Conservation (phyloP, 257 asterid species). For the Primulina huaijiensis region DNA sequence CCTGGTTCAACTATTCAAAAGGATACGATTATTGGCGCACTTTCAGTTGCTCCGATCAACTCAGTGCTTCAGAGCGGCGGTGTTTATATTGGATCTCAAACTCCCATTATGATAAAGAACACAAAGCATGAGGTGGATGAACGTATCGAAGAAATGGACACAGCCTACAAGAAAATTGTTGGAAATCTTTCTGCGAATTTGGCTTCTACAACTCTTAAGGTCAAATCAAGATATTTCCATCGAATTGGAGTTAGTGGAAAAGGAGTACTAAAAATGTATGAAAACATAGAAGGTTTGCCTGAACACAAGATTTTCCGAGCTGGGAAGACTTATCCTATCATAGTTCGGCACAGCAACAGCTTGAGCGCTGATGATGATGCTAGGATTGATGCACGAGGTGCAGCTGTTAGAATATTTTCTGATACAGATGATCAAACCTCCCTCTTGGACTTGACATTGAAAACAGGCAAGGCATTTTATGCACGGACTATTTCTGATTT, state of each 20-base stretch:
- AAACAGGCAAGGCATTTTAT: slow-evolving; percentile 78
- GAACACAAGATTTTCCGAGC: slow-evolving; percentile 52
- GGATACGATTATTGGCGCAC: slow-evolving; percentile 78
- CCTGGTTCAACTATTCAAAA: slow-evolving; percentile 63
- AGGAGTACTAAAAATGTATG: slow-evolving; percentile 53
- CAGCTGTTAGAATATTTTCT: slow-evolving; percentile 58
- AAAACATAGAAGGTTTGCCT: slow-evolving; percentile 57
- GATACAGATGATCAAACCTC: slow-evolving; percentile 32
- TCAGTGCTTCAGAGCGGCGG: slow-evolving; percentile 71
- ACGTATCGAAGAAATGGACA: slow-evolving; percentile 85
- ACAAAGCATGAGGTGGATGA: slow-evolving; percentile 64
- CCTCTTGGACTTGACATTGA: slow-evolving; percentile 65
- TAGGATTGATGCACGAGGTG: slow-evolving; percentile 76
- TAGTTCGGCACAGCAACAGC: slow-evolving; percentile 77
- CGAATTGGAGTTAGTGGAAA: slow-evolving; percentile 68
- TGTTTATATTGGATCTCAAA: slow-evolving; percentile 68
- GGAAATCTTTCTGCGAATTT: slow-evolving; percentile 76
- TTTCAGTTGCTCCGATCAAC: slow-evolving; percentile 64
- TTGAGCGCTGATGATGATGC: slow-evolving; percentile 89
- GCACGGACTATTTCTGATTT: slow-evolving; percentile 78
- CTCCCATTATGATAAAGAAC: slow-evolving; percentile 72
- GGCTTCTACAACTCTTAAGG: slow-evolving; percentile 80
- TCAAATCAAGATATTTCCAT: slow-evolving; percentile 66
- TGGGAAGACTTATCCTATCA: slow-evolving; percentile 54
- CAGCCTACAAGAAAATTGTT: slow-evolving; percentile 62